Evolutionary conservation across 2,329 filamentous ascomycete genomes (phyloP).

Genomic region (Aspergillus tamarii): DNA sequence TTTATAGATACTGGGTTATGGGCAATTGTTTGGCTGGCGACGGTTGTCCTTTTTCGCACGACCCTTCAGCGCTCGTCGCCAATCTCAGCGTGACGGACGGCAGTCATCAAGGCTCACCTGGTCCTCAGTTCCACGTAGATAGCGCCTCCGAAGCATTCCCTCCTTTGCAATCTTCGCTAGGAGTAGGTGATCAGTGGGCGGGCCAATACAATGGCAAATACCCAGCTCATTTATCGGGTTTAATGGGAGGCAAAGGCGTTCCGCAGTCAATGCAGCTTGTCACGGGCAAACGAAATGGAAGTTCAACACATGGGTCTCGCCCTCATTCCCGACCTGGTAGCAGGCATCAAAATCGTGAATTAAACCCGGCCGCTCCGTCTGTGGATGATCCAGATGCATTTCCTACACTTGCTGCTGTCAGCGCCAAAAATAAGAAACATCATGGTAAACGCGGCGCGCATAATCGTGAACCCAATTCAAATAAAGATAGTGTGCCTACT

Average conservation of each 20-base stretch:
- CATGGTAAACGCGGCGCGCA: slow-evolving; percentile 89
- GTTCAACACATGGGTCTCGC: slow-evolving; percentile 61
- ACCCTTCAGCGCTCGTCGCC: slow-evolving; percentile 83
- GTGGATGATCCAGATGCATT: slow-evolving; percentile 96
- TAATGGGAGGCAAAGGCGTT: slow-evolving; percentile 51
- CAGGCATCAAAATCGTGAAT: slow-evolving; percentile 70
- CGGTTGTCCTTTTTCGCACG: slow-evolving; percentile 96
- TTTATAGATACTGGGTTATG: slow-evolving; percentile 84
- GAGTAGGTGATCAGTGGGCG: slow-evolving; percentile 62
- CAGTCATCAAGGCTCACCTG: slow-evolving; percentile 56
- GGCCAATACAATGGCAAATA: slow-evolving; percentile 50
- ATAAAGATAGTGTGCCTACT: slow-evolving; percentile 71
- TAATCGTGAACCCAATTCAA: slow-evolving; percentile 52
- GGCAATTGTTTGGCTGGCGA: slow-evolving; percentile 93
- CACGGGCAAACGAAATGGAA: slow-evolving; percentile 45
- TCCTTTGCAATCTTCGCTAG: slow-evolving; percentile 64
- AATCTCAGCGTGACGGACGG: slow-evolving; percentile 72
- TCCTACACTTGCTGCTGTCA: slow-evolving; percentile 78
- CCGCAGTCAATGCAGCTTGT: slow-evolving; percentile 33
- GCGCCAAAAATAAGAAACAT: slow-evolving; percentile 82
- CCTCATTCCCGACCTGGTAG: slow-evolving; percentile 83
- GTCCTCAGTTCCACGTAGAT: slow-evolving; percentile 71
- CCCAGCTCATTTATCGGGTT: slow-evolving; percentile 46
- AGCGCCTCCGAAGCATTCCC: slow-evolving; percentile 82
- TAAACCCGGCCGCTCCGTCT: slow-evolving; percentile 69